Base-by-base conservation (phyloP, 2,329 filamentous ascomycete species). In the Fusarium euwallaceae region DNA sequence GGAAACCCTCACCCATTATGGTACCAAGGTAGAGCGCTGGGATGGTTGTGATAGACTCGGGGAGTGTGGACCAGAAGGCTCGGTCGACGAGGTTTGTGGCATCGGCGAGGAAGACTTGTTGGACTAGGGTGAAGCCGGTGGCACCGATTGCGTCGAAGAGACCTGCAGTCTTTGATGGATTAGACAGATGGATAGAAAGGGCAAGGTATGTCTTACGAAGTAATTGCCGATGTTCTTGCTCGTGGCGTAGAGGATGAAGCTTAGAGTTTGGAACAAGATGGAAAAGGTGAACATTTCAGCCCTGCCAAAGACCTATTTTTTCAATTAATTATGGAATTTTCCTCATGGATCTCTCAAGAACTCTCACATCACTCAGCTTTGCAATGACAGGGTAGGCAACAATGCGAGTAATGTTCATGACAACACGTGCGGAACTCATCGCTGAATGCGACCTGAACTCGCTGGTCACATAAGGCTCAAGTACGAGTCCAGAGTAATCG, bases 231-330 rank as follows among this genome's bases (percentile, higher is more conserved):
- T 53, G 16, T 53, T 53, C 24, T 53, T 53, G 45, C 45, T 53
- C 1, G 45, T 53, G 4, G 45, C 45, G 11, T 53, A 53, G 24
- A 53, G 45, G 45, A 53, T 53, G 9, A 53, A 53, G 24, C 45
- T 53, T 6, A 53, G 24, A n/a, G 24, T 53, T 12, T 53, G 45
- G 24, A 53, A 53, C 6, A 53, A 16, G 24, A 53, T 53, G 24
- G 45, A 53, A 53, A 53, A 53, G 22, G 45, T 53, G 24, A 53
- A 53, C 45, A 53, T 53, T n/a, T 53, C 45, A 29, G 45, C 45
- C 12, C 45, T 53, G 6, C 45, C 45, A 53, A 53, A 53, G 45
- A 53, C 45, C 45, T 53, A 29, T 12, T 53, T 29, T 11, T n/a
- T 10, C 22, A 1, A 29, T 27, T 6, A 51, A n/a, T 5, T 1